Evolutionary conservation across 768 basidiomycete species (phyloP).

Genomic region (Roridomyces roridus): DNA sequence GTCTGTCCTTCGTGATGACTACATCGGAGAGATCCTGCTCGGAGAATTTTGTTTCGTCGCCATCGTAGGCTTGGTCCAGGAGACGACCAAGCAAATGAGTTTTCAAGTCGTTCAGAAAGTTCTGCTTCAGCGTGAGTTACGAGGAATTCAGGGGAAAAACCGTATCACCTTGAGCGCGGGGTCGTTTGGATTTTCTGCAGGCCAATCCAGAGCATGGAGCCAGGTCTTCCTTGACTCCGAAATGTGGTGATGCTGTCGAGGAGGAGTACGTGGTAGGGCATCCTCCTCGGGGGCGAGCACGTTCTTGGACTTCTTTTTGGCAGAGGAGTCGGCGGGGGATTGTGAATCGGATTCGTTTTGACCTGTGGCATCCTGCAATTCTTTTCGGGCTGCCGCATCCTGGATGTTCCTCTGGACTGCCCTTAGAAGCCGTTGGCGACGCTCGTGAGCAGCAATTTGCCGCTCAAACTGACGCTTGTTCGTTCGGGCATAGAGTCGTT

Average conservation of each 20-base stretch:
- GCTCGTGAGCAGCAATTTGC: slow-evolving; percentile 27
- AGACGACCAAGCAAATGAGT: neutral
- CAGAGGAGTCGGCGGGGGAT: no score
- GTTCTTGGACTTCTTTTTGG: neutral
- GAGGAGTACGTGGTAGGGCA: neutral
- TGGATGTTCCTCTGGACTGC: neutral
- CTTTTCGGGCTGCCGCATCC: neutral
- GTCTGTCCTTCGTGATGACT: neutral
- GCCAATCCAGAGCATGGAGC: neutral
- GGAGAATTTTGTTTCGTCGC: neutral
- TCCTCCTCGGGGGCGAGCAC: neutral
- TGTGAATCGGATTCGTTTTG: neutral
- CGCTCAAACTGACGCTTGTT: slow-evolving; percentile 30
- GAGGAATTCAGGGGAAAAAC: neutral
- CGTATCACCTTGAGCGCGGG: neutral
- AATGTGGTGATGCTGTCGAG: slow-evolving; percentile 9
- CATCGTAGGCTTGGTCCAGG: neutral
- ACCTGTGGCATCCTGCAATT: neutral
- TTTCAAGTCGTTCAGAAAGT: neutral
- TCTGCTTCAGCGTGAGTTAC: neutral
- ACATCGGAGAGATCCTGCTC: slow-evolving; percentile 2
- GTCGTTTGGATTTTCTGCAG: neutral
- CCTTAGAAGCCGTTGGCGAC: neutral
- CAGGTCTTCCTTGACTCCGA: slow-evolving; percentile 6
- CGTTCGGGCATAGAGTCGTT: slow-evolving; percentile 32